phyloP scores from a whole-genome alignment of 2,329 filamentous ascomycete genomes.

The Botrytis fragariae region DNA sequence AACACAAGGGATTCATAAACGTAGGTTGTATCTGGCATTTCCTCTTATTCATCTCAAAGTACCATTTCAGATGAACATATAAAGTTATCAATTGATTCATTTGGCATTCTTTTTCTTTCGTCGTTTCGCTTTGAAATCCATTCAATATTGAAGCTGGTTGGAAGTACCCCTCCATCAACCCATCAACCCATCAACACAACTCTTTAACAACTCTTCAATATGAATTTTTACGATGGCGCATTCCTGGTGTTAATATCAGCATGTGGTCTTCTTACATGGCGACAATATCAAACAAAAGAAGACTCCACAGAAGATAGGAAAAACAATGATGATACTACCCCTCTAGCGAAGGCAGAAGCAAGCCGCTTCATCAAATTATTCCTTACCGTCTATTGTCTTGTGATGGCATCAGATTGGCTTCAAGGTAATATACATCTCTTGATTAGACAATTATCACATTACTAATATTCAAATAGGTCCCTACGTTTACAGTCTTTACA shows the following conservation, averaged over 20 bases:
- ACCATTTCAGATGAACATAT: neutral
- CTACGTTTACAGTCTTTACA: conserved; percentile 39
- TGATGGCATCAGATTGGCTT: conserved; percentile 53
- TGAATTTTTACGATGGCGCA: conserved; percentile 34
- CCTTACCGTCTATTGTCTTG: conserved; percentile 47
- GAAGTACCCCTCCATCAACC: neutral
- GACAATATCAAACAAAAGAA: conserved; percentile 30
- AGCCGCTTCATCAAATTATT: conserved; percentile 37
- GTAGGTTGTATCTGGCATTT: neutral
- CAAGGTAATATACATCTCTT: conserved; percentile 42
- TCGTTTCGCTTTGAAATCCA: neutral
- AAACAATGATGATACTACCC: conserved; percentile 24
- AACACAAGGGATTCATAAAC: neutral
- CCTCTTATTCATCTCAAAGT: neutral
- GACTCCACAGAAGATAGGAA: conserved; percentile 25
- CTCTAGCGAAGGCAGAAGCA: conserved; percentile 34
- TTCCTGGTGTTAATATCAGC: conserved; percentile 31
- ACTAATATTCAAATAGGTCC: conserved; percentile 39
- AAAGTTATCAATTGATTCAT: neutral
- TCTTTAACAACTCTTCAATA: conserved; percentile 10
- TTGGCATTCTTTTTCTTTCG: neutral
- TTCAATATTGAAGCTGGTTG: neutral
- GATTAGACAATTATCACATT: neutral
- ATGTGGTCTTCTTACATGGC: conserved; percentile 34
- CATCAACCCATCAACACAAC: neutral